Base-by-base conservation (phyloP, 2,329 filamentous ascomycete genomes). In the Incumbomyces lentus region DNA sequence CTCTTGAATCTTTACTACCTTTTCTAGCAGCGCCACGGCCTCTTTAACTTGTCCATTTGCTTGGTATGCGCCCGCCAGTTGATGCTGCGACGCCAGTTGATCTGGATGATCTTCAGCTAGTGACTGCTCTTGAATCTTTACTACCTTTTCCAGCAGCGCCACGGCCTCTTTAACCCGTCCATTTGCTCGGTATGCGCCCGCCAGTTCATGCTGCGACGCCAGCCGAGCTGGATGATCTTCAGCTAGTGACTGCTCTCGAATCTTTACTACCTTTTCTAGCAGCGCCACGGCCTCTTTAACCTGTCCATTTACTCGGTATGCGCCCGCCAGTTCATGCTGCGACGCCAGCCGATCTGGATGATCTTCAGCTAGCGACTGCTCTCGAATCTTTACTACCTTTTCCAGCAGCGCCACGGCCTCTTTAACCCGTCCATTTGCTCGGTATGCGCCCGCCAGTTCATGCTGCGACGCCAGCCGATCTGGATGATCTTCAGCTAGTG, bases 101-200 rank as follows among this genome's bases (percentile, higher is more conserved):
- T 53, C 53, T 11, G 58, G 51, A 46, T 62, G 55, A 16, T 58
- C 48, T 19, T 57, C 53, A 29, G 53, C 49, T 6, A 61, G 51
- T 22, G 50, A 57, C 32, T 53, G 51, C 35, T 55, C 52, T 8
- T 34, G 55, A 16, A 51, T 52, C n/a, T 40, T 50, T 8, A 26
- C 22, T 8, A 8, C 22, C 8, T 8, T 8, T 26, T 26, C 22
- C 4, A 5, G 8, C 22, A 26, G 8, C 22, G 22, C 22, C 8
- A 26, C 4, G 8, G 22, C 22, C 4, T 26, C 8, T 12, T 51
- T 30, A n/a, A 55, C 41, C 18, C 52, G 36, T 11, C 52, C 53
- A 5, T 52, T 16, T 11, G 50, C 46, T 26, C 26, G 32, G 30
- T 59, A 55, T 12, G 50, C 47, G 11, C 44, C 47, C 6, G 54